Conservation (phyloP, 1,284 basidiomycete species). For the Exobasidium rhododendri region DNA sequence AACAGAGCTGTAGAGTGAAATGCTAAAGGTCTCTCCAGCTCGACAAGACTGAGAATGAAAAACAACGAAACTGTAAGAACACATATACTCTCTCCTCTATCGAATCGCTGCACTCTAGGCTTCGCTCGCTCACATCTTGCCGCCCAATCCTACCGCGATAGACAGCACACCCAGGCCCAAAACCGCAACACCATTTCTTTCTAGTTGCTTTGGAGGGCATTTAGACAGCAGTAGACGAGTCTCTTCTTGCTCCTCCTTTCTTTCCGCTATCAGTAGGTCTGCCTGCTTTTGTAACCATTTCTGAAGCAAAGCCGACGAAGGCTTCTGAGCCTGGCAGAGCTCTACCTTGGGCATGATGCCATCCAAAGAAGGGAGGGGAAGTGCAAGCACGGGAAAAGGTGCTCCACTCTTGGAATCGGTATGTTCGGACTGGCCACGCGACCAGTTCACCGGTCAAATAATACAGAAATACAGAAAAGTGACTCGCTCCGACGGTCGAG, state of each 20-base stretch:
- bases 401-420: too few relatives aligned
- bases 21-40: slow-evolving; percentile 77
- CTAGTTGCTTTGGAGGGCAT: slow-evolving; percentile 76
- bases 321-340: slow-evolving; percentile 11
- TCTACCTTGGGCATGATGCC: background rate
- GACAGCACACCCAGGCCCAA: slow-evolving; percentile 69
- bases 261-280: slow-evolving; percentile 67
- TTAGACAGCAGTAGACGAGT: slow-evolving; percentile 76
- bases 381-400: too few relatives aligned
- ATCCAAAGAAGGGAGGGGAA: too few relatives aligned
- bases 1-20: slow-evolving; percentile 70
- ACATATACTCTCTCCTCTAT: too few relatives aligned
- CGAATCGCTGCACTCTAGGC: too few relatives aligned
- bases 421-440: too few relatives aligned
- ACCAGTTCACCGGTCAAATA: too few relatives aligned
- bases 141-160: slow-evolving; percentile 77
- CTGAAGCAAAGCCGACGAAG: slow-evolving; percentile 37
- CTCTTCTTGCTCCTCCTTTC: slow-evolving; percentile 76
- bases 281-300: slow-evolving; percentile 72
- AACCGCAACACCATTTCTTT: slow-evolving; percentile 79
- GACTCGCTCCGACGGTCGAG: too few relatives aligned
- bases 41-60: slow-evolving; percentile 61
- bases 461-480: too few relatives aligned
- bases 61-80: too few relatives aligned
- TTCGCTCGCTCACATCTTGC: slow-evolving; percentile 77